Evolutionary conservation across 805 yeast species (phyloP).

Genomic region (Wickerhamiella sergipiensis): DNA sequence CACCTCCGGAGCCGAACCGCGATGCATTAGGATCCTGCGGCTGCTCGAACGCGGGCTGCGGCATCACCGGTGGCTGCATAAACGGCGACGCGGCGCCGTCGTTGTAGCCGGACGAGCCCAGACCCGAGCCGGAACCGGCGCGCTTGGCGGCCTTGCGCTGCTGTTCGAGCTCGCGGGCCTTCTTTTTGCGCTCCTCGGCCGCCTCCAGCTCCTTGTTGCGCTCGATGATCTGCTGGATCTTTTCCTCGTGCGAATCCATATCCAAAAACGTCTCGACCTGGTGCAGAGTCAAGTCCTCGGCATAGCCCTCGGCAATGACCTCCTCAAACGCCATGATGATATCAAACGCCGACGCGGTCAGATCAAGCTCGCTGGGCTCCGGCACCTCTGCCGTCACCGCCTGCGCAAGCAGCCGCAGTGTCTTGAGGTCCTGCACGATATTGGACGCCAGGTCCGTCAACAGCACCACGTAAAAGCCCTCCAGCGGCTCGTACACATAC

Average conservation of each 20-base stretch:
- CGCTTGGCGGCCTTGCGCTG: slow-evolving; percentile 37
- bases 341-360: slow-evolving; percentile 75
- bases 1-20: background rate
- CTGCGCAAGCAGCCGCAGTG: slow-evolving; percentile 72
- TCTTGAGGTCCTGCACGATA: slow-evolving; percentile 86
- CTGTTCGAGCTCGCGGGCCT: slow-evolving; percentile 64
- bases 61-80: slow-evolving; percentile 3
- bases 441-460: slow-evolving; percentile 86
- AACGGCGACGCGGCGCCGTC: slow-evolving; percentile 8
- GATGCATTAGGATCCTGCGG: background rate
- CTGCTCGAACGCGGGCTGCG: slow-evolving; percentile 4
- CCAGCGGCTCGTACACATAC: slow-evolving; percentile 91
- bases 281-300: slow-evolving; percentile 66
- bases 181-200: slow-evolving; percentile 88
- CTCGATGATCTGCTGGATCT: slow-evolving; percentile 94
- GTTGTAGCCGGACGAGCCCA: slow-evolving; percentile 5
- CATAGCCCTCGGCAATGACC: slow-evolving; percentile 76
- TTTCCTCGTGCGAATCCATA: slow-evolving; percentile 98
- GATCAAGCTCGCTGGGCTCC: slow-evolving; percentile 53
- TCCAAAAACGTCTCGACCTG: slow-evolving; percentile 84
- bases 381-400: slow-evolving; percentile 64
- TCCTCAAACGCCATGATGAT: slow-evolving; percentile 88
- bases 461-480: slow-evolving; percentile 79
- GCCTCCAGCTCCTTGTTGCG: slow-evolving; percentile 95
- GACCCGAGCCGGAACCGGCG: slow-evolving; percentile 10